Evolutionary conservation across 164 flowering plant genomes (phyloP), one percentile per base, ranked within the genome.

Genomic region (Magnolia sinica): DNA sequence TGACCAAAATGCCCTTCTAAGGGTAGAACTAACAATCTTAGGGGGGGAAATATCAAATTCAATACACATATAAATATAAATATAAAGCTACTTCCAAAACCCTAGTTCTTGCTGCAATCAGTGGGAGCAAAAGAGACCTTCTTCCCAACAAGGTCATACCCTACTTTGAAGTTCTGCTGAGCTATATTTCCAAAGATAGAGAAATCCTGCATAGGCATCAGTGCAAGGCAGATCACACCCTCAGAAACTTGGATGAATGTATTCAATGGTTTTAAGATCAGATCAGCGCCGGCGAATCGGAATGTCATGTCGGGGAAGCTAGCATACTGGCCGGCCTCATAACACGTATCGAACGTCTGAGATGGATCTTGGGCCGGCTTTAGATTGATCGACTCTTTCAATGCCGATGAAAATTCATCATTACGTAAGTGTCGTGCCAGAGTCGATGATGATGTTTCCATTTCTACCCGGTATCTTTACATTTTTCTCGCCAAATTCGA

Each of bases 391-490:
- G 82, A 75, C 1, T 73, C 11, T 18, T 50, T 73, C 64, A 80
- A 19, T 1, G 18, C 76, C 0, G 80, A 18, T n/a, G 75, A 79
- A 6, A 90, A 20, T 0, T 75, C 7, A 0, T 59, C 3, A 66
- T 79, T 80, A 4, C 0, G 88, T 87, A 20, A 86, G 55, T 0
- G 92, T 86, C 1, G 91, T 89, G 1, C 96, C 94, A 0, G 91
- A 89, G 73, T 91, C 96, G 45, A 37, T 37, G 2, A 91, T 84
- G 67, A 91, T 86, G 22, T 89, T 89, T 69, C 88, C 89, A 1
- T 86, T 91, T 8, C 9, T 68, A 10, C 7, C 3, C 11, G 72
- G 58, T 5, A 31, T 19, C 49, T 1, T 20, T 2, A 86, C 2
- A 27, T 37, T 82, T 4, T 73, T 73, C 8, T 22, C 29, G 18